phyloP scores from a whole-genome alignment of 805 yeast species.

The Ogataea methanolica region DNA sequence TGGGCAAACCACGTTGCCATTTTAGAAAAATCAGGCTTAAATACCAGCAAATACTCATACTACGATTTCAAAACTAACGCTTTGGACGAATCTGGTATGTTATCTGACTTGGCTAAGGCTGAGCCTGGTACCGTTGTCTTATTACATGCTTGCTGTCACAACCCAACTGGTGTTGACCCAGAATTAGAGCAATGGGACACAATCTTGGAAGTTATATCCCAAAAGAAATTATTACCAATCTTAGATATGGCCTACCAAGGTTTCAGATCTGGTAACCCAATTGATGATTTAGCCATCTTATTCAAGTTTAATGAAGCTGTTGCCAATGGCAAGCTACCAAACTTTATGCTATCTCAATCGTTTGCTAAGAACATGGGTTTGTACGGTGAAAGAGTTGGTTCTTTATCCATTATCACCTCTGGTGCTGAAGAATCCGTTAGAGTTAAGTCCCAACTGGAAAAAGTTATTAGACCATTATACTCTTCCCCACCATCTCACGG shows the following conservation, averaged over 20 bases:
- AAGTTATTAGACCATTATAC: constrained; percentile 77
- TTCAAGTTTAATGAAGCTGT: constrained; percentile 37
- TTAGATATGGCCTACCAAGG: constrained; percentile 97
- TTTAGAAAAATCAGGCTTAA: constrained; percentile 67
- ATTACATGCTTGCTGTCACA: constrained; percentile 94
- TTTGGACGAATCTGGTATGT: constrained; percentile 61
- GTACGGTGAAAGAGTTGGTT: constrained; percentile 93
- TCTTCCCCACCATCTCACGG: constrained; percentile 97
- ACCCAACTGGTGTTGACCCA: constrained; percentile 96
- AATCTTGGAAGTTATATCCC: constrained; percentile 59
- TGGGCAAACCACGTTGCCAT: constrained; percentile 94
- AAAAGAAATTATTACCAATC: constrained; percentile 66
- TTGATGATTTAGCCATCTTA: constrained; percentile 55
- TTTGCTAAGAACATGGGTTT: constrained; percentile 95
- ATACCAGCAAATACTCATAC: constrained; percentile 61
- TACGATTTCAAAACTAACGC: constrained; percentile 59
- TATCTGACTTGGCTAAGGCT: constrained; percentile 51
- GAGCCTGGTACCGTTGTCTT: constrained; percentile 61
- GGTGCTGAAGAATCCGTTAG: constrained; percentile 46
- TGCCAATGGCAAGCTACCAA: constrained; percentile 45
- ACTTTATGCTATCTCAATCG: constrained; percentile 74
- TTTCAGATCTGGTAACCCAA: constrained; percentile 80
- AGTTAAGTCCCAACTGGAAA: constrained; percentile 65
- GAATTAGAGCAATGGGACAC: constrained; percentile 73
- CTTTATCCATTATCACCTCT: constrained; percentile 61